These are phyloP conservation scores for Orychophragmus violaceus DNA, from an alignment of 345 rosid genomes.

Conservation along the genomic window DNA sequence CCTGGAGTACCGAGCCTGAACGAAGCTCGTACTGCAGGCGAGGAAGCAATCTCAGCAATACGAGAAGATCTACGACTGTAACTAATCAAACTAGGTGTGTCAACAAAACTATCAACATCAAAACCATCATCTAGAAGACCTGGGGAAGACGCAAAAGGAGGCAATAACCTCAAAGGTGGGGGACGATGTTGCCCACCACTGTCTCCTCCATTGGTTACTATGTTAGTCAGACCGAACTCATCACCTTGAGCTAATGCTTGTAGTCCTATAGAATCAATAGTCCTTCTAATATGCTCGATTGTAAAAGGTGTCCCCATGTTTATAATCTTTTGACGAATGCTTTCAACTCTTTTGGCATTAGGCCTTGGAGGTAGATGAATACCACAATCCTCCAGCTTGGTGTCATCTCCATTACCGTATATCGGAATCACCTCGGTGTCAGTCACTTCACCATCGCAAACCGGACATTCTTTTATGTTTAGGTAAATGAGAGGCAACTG, in stretches of 20 bases:
- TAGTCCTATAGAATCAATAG: conserved; percentile 32
- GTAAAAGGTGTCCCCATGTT: conserved; percentile 27
- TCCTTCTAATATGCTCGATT: conserved; percentile 32
- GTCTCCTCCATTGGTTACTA: conserved; percentile 18
- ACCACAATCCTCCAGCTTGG: conserved; percentile 33
- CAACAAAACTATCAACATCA: conserved; percentile 37
- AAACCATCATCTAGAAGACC: conserved; percentile 30
- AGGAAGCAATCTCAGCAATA: conserved; percentile 26
- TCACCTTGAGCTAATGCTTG: conserved; percentile 25
- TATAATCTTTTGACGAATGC: conserved; percentile 41
- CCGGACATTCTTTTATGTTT: conserved; percentile 41
- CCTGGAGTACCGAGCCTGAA: conserved; percentile 8
- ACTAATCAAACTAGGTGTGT: conserved; percentile 24
- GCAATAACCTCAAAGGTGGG: conserved; percentile 28
- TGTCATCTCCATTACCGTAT: conserved; percentile 41
- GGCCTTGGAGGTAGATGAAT: conserved; percentile 53
- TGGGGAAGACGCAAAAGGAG: conserved; percentile 26
- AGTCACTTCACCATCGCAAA: conserved; percentile 44
- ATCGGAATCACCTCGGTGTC: conserved; percentile 49
- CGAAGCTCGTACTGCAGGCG: conserved; percentile 8
- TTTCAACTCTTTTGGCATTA: conserved; percentile 45
- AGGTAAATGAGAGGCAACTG: conserved; percentile 39
- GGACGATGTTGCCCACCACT: neutral
- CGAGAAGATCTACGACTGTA: conserved; percentile 21
- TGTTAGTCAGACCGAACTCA: conserved; percentile 23